Percentiles rank a stretch among this genome's conserved stretches.
phyloP scores from a whole-genome alignment of 2,329 filamentous ascomycete species.

The Colletotrichum sp. region DNA sequence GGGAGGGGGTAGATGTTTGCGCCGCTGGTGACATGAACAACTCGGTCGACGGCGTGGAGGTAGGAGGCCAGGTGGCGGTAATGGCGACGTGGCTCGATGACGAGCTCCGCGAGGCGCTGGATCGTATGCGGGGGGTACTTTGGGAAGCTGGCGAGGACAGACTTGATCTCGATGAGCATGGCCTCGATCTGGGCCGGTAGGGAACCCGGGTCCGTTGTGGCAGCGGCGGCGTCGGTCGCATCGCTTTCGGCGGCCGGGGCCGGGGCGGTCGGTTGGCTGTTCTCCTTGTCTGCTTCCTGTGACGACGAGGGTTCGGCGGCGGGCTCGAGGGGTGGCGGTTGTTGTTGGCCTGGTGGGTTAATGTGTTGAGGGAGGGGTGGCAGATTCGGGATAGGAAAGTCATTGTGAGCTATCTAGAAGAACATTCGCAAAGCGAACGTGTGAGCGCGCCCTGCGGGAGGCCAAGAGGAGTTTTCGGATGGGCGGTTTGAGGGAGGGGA shows the following conservation, averaged over 20 bases:
- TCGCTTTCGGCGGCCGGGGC: slow-evolving; percentile 35
- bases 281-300: slow-evolving; percentile 73
- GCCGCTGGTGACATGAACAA: slow-evolving; percentile 87
- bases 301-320: slow-evolving; percentile 41
- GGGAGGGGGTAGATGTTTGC: slow-evolving; percentile 84
- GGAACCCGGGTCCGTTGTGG: slow-evolving; percentile 46
- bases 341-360: slow-evolving; percentile 41
- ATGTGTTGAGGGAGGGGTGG: slow-evolving; percentile 48
- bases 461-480: slow-evolving; percentile 42
- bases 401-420: slow-evolving; percentile 72
- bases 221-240: slow-evolving; percentile 35
- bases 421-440: slow-evolving; percentile 10
- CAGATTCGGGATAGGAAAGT: slow-evolving; percentile 74
- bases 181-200: slow-evolving; percentile 69
- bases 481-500: not conserved
- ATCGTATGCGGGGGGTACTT: slow-evolving; percentile 87
- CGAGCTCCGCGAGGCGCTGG: slow-evolving; percentile 87
- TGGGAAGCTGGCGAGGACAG: slow-evolving; percentile 72
- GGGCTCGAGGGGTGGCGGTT: slow-evolving; percentile 43
- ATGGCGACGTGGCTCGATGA: slow-evolving; percentile 76
- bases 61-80: slow-evolving; percentile 85
- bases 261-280: slow-evolving; percentile 49
- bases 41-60: slow-evolving; percentile 87
- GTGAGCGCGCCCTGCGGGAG: slow-evolving; percentile 3
- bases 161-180: slow-evolving; percentile 65